phyloP scores from a whole-genome alignment of 2,329 filamentous ascomycete species.

The Colletotrichum phormii region DNA sequence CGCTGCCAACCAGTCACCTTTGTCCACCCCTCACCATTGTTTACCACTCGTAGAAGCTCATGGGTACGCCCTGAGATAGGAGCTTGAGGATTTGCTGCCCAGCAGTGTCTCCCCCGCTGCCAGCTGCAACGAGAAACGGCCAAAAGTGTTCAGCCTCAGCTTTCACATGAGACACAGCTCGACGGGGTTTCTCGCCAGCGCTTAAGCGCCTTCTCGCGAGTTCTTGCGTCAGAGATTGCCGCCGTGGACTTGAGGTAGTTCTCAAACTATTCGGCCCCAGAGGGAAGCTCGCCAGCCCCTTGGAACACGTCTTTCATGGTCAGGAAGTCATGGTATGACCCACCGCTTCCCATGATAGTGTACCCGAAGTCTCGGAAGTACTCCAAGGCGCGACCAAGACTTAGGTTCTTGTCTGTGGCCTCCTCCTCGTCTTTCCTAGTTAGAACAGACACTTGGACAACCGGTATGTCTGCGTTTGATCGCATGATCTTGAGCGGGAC shows the following conservation, averaged over 20 bases:
- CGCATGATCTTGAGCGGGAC: not conserved
- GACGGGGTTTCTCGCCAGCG: not conserved
- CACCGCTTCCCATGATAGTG: not conserved
- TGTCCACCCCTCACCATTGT: not conserved
- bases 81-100: not conserved
- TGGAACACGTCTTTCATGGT: not conserved
- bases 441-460: not conserved
- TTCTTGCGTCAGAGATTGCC: not conserved
- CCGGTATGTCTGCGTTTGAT: not conserved
- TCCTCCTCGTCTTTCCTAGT: not conserved
- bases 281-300: not conserved
- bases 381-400: not conserved
- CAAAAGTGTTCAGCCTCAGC: not conserved
- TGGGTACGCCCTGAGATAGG: rapidly evolving
- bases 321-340: not conserved
- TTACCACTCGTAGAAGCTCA: not conserved
- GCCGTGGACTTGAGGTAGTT: not conserved
- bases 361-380: not conserved
- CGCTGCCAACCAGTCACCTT: not conserved
- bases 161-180: not conserved
- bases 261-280: not conserved
- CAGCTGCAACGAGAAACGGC: not conserved
- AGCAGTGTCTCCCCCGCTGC: not conserved
- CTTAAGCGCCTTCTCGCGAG: not conserved
- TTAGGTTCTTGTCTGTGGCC: not conserved